Base-by-base conservation (phyloP, 495 filamentous ascomycete genomes). In the Penicillium paxilli region DNA sequence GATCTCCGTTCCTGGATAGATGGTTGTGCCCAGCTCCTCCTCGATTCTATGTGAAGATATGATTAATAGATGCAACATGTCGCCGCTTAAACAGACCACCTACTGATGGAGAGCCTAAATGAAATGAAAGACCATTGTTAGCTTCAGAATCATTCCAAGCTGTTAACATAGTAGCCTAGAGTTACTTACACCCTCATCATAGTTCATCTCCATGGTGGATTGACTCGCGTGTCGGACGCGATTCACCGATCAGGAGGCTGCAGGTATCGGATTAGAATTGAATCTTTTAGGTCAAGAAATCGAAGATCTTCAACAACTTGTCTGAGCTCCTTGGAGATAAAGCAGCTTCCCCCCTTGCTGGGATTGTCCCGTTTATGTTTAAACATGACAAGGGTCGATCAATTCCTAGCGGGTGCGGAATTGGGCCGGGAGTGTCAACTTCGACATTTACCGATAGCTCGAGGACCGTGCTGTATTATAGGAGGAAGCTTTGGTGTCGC, bases 1-100 rank as follows among this genome's bases (percentile, higher is more conserved):
- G 64, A 85, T 77, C 67, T 86, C 83, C 14, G 83, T 86, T 3
- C 83, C 83, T 0, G 83, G 83, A 33, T 82, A 73, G 46, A 87
- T 82, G 52, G 80, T 75, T 24, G 73, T 75, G 19, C 80, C 64
- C 45, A 86, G 72, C 70, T 80, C 76, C 44, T 71, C 58, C 62
- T 80, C 77, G 38, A 70, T 57, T 23, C 65, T 70, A 48, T 17
- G 35, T 8, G n/a, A 16, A 12, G 12, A 44, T 12, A 22, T 42
- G 2, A 12, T 42, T 42, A 52, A 26, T 7, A 32, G 11, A 44
- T n/a, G 49, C 3, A 20, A 44, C 12, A 33, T 21, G 5, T 1
- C 3, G 20, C 14, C 26, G 16, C 14, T 19, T 11, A 23, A n/a
- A 19, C 10, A 23, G 22, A 19, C 10, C 5, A 54, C 55, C 26